phyloP scores from a whole-genome alignment of 2,329 filamentous ascomycete species.

The Madurella mycetomatis region DNA sequence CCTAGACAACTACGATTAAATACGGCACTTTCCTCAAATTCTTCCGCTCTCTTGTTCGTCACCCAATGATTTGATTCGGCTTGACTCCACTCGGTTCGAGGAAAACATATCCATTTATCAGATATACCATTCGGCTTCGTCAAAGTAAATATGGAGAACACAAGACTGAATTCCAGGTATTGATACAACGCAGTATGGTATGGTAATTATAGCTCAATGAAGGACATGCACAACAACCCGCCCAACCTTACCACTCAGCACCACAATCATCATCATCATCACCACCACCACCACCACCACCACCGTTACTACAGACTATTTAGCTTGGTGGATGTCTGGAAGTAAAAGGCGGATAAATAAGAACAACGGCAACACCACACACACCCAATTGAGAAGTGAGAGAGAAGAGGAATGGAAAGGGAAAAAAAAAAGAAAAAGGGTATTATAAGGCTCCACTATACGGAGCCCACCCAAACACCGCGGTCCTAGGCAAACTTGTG shows the following conservation, averaged over 20 bases:
- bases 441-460: no score
- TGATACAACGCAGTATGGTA: background rate
- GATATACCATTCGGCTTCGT: background rate
- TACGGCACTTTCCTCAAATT: no score
- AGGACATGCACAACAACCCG: background rate
- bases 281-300: background rate
- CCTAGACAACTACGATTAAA: no score
- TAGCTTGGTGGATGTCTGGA: no score
- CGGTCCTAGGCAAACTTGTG: constrained; percentile 34
- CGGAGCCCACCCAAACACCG: background rate
- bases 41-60: no score
- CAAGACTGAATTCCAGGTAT: background rate
- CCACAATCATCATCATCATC: background rate
- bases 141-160: background rate
- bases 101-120: background rate
- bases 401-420: background rate
- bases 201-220: background rate
- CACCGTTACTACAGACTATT: no score
- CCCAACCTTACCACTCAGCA: background rate
- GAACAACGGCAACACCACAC: background rate
- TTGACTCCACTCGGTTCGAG: no score
- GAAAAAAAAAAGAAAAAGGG: background rate
- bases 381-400: background rate
- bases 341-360: background rate
- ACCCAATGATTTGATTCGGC: no score